phyloP scores from a whole-genome alignment of 176 grass and related monocot species.

The Triticum dicoccoides region DNA sequence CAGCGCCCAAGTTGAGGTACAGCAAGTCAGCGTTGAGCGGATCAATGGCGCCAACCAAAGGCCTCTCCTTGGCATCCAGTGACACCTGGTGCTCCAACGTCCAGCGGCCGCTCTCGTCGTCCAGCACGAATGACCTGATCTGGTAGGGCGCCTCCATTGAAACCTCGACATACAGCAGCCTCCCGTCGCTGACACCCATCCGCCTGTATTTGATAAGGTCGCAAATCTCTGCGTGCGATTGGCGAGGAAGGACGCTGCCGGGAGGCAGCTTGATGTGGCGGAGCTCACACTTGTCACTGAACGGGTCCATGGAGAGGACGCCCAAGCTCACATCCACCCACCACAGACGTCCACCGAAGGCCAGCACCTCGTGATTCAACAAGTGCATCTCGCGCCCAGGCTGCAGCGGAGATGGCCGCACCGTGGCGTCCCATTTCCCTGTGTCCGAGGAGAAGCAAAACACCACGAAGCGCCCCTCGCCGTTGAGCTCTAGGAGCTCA shows the following conservation, averaged over 20 bases:
- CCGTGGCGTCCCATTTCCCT: neutral
- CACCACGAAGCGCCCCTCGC: neutral
- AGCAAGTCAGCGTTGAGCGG: conserved; percentile 16
- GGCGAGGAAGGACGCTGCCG: neutral
- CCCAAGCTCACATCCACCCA: conserved; percentile 18
- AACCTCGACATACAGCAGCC: conserved; percentile 31
- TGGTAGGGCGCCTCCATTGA: neutral
- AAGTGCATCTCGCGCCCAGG: neutral
- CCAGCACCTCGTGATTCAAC: neutral
- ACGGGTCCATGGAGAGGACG: neutral
- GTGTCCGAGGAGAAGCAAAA: neutral
- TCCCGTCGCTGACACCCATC: conserved; percentile 18
- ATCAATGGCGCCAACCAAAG: neutral
- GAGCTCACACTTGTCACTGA: neutral
- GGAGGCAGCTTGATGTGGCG: conserved; percentile 15
- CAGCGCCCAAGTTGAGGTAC: neutral
- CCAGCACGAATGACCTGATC: neutral
- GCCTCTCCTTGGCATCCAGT: neutral
- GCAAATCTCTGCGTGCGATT: neutral
- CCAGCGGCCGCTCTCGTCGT: neutral
- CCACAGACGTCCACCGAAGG: neutral
- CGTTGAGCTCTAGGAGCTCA: neutral
- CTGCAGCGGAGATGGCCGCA: neutral
- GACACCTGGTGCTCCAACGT: conserved; percentile 15
- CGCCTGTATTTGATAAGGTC: conserved; percentile 2